phyloP scores from a whole-genome alignment of 2,329 filamentous ascomycete species.

The Calonectria ilicicola region DNA sequence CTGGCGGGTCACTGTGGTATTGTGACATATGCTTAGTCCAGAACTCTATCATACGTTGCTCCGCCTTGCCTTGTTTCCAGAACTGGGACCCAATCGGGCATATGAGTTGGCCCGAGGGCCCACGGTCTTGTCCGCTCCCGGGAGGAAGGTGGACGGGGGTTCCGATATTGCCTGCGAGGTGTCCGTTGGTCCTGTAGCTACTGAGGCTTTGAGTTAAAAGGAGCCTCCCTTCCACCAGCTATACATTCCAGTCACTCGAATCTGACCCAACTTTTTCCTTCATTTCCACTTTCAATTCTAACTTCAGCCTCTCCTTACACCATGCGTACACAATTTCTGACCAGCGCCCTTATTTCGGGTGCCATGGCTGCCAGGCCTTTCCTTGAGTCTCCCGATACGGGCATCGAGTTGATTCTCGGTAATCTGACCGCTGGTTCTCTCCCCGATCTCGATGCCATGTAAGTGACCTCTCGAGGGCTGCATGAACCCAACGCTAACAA shows the following conservation, averaged over 20 bases:
- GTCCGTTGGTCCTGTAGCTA: not conserved
- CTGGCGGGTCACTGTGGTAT: constrained; percentile 28
- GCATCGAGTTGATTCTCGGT: constrained; percentile 53
- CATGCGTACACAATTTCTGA: constrained; percentile 39
- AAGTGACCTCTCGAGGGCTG: not conserved
- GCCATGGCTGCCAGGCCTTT: constrained; percentile 57
- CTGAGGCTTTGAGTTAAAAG: constrained; percentile 2
- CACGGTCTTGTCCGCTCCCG: not conserved
- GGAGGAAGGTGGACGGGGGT: not conserved
- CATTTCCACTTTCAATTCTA: not conserved
- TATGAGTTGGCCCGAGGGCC: constrained; percentile 14
- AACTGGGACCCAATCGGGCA: constrained; percentile 3
- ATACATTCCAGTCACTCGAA: not conserved
- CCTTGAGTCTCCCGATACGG: constrained; percentile 60
- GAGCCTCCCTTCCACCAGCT: not conserved
- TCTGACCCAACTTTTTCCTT: not conserved
- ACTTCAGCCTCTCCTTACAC: constrained; percentile 21
- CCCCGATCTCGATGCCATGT: constrained; percentile 56
- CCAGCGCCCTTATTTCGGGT: constrained; percentile 47
- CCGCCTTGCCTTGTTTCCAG: not conserved
- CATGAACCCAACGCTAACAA: not conserved
- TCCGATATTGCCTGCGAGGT: not conserved
- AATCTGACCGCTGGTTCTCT: constrained; percentile 51
- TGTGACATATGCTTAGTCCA: constrained; percentile 8
- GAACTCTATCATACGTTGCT: constrained; percentile 8